Conservation (phyloP, 2,329 filamentous ascomycete genomes). For the Geosmithia flava region DNA sequence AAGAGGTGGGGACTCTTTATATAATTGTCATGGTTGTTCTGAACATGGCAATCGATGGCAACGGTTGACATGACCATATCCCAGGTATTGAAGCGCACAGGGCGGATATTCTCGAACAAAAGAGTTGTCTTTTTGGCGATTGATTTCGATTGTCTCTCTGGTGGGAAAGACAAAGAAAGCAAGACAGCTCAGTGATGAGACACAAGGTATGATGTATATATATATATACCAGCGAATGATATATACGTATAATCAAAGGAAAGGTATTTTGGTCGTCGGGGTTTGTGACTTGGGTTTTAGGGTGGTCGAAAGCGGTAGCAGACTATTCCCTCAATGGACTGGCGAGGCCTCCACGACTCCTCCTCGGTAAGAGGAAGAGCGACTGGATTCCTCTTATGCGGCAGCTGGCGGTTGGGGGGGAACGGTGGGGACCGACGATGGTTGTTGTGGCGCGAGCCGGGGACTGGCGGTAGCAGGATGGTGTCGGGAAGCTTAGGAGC, state of each 20-base stretch:
- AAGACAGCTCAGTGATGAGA: not conserved
- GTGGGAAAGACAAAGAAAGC: not conserved
- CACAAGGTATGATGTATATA: constrained; percentile 3
- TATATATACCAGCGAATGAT: constrained; percentile 3
- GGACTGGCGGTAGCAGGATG: constrained; percentile 32
- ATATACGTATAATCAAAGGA: not conserved
- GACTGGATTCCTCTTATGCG: constrained; percentile 97
- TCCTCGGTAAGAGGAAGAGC: constrained; percentile 99
- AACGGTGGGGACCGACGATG: constrained; percentile 37
- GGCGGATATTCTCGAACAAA: constrained; percentile 7
- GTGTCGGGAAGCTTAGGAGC: constrained; percentile 33
- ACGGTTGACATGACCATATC: constrained; percentile 57
- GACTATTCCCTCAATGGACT: constrained; percentile 80
- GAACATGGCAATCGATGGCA: constrained; percentile 40
- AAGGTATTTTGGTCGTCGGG: not conserved
- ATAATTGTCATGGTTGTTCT: constrained; percentile 33
- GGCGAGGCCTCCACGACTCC: constrained; percentile 99
- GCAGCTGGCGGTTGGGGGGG: constrained; percentile 72
- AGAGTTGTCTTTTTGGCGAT: constrained; percentile 7
- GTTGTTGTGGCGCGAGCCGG: constrained; percentile 27
- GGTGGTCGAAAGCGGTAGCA: constrained; percentile 93
- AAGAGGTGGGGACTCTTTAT: constrained; percentile 27
- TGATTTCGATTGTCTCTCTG: not conserved
- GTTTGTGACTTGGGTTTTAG: constrained; percentile 45
- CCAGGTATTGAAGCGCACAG: constrained; percentile 16